These are phyloP conservation scores for Trametes meyenii DNA, from an alignment of 768 basidiomycete species.

Conservation along the genomic window DNA sequence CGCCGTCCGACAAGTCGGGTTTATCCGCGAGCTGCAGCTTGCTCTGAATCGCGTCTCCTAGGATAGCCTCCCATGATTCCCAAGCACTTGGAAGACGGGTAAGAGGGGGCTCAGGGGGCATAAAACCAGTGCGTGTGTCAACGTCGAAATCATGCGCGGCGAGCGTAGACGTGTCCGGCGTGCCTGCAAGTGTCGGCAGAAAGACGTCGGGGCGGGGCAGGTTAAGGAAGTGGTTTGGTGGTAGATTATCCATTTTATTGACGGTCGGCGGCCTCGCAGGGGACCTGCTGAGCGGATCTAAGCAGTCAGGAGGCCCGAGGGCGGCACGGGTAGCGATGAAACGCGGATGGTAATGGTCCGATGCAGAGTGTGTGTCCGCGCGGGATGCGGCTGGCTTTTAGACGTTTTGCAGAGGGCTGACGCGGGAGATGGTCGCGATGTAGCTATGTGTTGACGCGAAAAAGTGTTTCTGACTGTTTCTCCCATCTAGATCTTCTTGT, in stretches of 20 bases:
- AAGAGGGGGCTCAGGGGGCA: slow-evolving; percentile 79
- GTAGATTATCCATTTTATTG: slow-evolving; percentile 21
- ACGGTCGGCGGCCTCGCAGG: background rate
- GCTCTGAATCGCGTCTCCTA: slow-evolving; percentile 50
- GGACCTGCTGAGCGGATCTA: background rate
- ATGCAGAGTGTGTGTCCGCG: background rate
- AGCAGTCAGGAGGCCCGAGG: background rate
- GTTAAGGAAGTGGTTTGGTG: slow-evolving; percentile 38
- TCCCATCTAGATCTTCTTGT: slow-evolving; percentile 15
- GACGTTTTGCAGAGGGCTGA: slow-evolving; percentile 5
- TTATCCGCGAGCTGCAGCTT: slow-evolving; percentile 58
- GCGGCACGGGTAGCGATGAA: background rate
- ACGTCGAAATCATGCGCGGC: slow-evolving; percentile 73
- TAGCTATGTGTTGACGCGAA: slow-evolving; percentile 20
- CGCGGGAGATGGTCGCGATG: slow-evolving; percentile 21
- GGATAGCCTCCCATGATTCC: slow-evolving; percentile 71
- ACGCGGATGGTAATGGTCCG: background rate
- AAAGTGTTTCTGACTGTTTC: slow-evolving; percentile 14
- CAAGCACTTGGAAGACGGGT: slow-evolving; percentile 61
- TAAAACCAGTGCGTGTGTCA: slow-evolving; percentile 87
- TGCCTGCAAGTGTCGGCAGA: slow-evolving; percentile 30
- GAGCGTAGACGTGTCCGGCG: slow-evolving; percentile 40
- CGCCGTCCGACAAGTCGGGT: slow-evolving; percentile 31
- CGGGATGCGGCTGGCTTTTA: background rate
- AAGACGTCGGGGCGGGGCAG: slow-evolving; percentile 38